Base-by-base conservation (phyloP, 176 grass and related monocot species). In the Themeda triandra region DNA sequence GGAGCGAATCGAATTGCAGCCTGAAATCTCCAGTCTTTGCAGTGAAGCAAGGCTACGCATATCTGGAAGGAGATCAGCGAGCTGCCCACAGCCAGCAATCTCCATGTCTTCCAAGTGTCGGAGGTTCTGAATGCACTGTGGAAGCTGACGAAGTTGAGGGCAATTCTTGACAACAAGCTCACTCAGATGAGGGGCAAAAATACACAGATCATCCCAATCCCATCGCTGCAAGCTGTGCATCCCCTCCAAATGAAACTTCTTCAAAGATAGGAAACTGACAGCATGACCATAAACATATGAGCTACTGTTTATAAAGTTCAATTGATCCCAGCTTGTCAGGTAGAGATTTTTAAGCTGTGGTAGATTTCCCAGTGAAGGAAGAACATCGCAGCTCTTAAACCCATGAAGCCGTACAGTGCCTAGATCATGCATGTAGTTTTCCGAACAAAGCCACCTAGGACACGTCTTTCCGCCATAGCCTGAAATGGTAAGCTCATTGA, bases 161-260 rank as follows among this genome's bases (percentile, higher is more conserved):
- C 91, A 94, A 8, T 94, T 59, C 63, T 94, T 77, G 14, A 84
- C 6, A 54, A 82, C 30, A 73, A 91, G 88, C 66, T 87, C 89
- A 71, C 4, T 18, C 65, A 94, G 86, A 63, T 6, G 19, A 32
- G 60, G 48, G n/a, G 89, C 51, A 7, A 54, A 54, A 0, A 0
- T 28, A 4, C 21, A 23, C 80, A 89, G 1, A 0, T 68, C 33
- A n/a, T 89, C 0, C 15, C 69, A 72, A 25, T 70, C 21, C 92
- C 91, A 90, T 9, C 0, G 30, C 32, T 75, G 7, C 21, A 93
- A 8, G 2, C 1, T 84, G 8, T 0, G 2, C 82, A 91, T 77
- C 30, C 62, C 70, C 39, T 94, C 92, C 65, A 94, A 73, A 58
- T 80, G 62, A 1, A 94, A 36, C 27, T 78, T 94, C 69, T 86